Base-by-base conservation (phyloP, 2,329 filamentous ascomycete genomes). In the Monosporascus sp. region DNA sequence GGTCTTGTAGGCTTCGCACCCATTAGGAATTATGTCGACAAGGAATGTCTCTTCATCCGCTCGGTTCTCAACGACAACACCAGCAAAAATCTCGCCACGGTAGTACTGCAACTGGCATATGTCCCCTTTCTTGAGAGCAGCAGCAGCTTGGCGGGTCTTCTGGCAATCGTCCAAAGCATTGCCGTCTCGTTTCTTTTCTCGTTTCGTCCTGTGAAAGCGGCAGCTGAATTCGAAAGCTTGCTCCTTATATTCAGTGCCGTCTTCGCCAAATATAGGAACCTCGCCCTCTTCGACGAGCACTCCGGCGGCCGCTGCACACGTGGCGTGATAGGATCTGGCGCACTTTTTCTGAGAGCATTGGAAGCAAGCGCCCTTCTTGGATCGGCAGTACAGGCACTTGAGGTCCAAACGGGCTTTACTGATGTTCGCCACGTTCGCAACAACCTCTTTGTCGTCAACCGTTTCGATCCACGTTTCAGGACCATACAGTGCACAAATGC, bases 281-380 rank as follows among this genome's bases (percentile, higher is more conserved):
- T 90, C 84, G 31, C 89, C 89, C 62, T 90, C 84, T 67, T 99
- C 93, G 48, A 97, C 85, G 66, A 96, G 89, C 2, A 97, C 91
- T 52, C 94, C 94, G 37, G 92, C 93, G 22, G 93, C 86, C 7
- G 91, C 87, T 3, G 94, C 94, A 68, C 94, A 99, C 1, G 92
- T 97, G 17, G 93, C 89, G 68, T 99, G 94, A 71, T 97, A 99
- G 8, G 93, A 88, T 58, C 94, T 81, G 4, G 90, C 88, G 64
- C 94, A 99, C 69, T 96, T 97, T 75, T 92, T 93, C 61, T 90
- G 87, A 1, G 90, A 95, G 71, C 94, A 99, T 70, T 97, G 93
- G 73, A 99, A 95, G 72, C 93, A 97, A 17, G 90, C 90, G n/a
- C 94, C 94, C 53, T 88, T 89, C 70, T 94, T 95, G 35, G 91